These are phyloP conservation scores for Wickerhamiella sergipiensis DNA, from an alignment of 805 yeast genomes.

Conservation along the genomic window DNA sequence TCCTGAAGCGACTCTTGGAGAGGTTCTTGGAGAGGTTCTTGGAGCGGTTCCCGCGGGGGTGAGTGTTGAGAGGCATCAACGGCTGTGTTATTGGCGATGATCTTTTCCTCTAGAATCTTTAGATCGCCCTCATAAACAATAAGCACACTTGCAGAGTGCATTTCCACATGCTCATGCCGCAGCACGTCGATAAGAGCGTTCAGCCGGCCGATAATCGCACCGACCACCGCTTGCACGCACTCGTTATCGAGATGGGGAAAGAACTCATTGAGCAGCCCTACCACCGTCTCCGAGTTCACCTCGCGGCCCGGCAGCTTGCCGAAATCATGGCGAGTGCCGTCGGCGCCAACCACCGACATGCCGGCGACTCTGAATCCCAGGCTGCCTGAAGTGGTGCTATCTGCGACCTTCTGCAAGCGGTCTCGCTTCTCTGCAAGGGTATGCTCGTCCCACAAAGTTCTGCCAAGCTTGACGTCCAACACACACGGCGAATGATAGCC, in stretches of 20 bases:
- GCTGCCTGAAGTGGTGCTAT: slow-evolving; percentile 66
- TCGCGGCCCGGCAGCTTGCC: slow-evolving; percentile 63
- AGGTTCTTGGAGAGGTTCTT: no score
- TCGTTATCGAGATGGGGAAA: slow-evolving; percentile 15
- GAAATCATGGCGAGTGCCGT: slow-evolving; percentile 35
- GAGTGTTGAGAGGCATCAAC: slow-evolving; percentile 14
- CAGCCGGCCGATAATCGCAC: slow-evolving; percentile 42
- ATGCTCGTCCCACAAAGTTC: slow-evolving; percentile 44
- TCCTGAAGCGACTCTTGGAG: no score
- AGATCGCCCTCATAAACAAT: slow-evolving; percentile 61
- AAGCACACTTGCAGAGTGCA: slow-evolving; percentile 30
- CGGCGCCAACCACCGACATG: slow-evolving; percentile 42
- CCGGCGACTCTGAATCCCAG: slow-evolving; percentile 76
- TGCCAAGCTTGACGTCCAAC: slow-evolving; percentile 75
- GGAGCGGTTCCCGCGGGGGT: background rate
- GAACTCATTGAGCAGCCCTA: slow-evolving; percentile 37
- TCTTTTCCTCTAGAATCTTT: slow-evolving; percentile 35
- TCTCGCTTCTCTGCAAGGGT: slow-evolving; percentile 45
- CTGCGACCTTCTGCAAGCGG: slow-evolving; percentile 51
- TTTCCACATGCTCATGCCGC: slow-evolving; percentile 26
- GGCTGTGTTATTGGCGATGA: slow-evolving; percentile 24
- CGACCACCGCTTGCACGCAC: slow-evolving; percentile 24
- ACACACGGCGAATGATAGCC: slow-evolving; percentile 57
- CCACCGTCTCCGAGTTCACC: slow-evolving; percentile 30
- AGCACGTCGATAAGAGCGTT: slow-evolving; percentile 55